These are phyloP conservation scores for Acanthamoeba sp. DNA, from an alignment of 208 protist species.

Conservation along the genomic window DNA sequence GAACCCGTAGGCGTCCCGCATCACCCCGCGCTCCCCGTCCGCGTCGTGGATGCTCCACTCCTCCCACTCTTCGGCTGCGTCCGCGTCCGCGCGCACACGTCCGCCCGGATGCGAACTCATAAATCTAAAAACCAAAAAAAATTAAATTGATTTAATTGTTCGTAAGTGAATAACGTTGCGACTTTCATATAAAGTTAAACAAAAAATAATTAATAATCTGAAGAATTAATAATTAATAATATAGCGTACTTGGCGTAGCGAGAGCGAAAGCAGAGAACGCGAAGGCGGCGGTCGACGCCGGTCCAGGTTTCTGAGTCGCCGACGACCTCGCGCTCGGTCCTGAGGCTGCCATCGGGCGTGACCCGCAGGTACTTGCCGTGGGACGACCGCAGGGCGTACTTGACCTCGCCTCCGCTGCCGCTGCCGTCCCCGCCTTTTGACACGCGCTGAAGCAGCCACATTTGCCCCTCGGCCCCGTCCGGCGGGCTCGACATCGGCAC, in stretches of 20 bases:
- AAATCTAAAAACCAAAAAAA: background rate
- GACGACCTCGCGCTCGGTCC: conserved; percentile 50
- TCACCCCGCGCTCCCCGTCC: background rate
- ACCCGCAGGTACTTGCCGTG: conserved; percentile 38
- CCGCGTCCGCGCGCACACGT: conserved; percentile 29
- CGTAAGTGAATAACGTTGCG: too few relatives aligned
- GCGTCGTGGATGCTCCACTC: conserved; percentile 71
- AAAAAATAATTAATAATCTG: background rate
- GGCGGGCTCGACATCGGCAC: conserved; percentile 32
- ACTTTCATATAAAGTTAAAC: too few relatives aligned
- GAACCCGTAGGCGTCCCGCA: conserved; percentile 64
- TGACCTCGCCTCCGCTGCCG: background rate
- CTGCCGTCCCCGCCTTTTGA: conserved; percentile 6
- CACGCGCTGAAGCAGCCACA: conserved; percentile 72
- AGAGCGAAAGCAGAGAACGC: background rate
- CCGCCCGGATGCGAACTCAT: conserved; percentile 61
- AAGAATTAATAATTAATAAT: background rate
- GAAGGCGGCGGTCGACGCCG: background rate
- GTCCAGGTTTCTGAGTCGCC: conserved; percentile 37
- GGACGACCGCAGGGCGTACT: background rate
- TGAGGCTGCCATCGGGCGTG: background rate
- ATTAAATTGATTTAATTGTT: background rate
- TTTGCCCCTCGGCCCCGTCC: conserved; percentile 47
- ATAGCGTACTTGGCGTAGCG: background rate
- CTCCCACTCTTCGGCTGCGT: conserved; percentile 10